Evolutionary conservation across 2,329 filamentous ascomycete species (phyloP).

Genomic region (Xylariaceae sp.): DNA sequence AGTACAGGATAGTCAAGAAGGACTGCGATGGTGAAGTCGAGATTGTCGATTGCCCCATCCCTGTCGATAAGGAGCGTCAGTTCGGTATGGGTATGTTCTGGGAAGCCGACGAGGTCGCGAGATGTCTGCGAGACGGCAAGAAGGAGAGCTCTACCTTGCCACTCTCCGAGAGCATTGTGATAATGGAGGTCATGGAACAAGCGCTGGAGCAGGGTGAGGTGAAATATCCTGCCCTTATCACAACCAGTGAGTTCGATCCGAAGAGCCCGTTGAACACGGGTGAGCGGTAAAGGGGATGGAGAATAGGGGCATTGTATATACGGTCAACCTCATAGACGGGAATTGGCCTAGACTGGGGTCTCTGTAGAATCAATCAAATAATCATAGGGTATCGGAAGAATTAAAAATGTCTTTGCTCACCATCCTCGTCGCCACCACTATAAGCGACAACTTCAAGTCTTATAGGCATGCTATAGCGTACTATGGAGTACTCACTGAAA

Average conservation of each 20-base stretch:
- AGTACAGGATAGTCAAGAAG: conserved; percentile 58
- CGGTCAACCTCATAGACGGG: neutral
- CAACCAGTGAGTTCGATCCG: conserved; percentile 52
- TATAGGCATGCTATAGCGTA: too few species aligned
- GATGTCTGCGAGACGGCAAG: conserved; percentile 69
- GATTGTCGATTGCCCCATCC: conserved; percentile 49
- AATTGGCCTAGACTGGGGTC: too few species aligned
- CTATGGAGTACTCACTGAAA: neutral
- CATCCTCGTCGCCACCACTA: too few species aligned
- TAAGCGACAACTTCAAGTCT: too few species aligned
- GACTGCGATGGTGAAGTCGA: conserved; percentile 44
- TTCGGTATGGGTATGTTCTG: conserved; percentile 82
- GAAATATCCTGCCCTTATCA: conserved; percentile 51
- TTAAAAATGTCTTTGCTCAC: too few species aligned
- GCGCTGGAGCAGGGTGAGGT: conserved; percentile 50
- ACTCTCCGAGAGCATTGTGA: conserved; percentile 70
- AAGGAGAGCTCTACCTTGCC: conserved; percentile 68
- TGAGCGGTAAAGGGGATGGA: conserved; percentile 7
- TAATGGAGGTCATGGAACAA: conserved; percentile 70
- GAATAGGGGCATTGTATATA: neutral
- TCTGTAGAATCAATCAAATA: too few species aligned
- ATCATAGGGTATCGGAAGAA: too few species aligned
- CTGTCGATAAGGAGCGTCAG: conserved; percentile 43
- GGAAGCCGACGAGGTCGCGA: conserved; percentile 75
- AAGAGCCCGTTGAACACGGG: conserved; percentile 56